Base-by-base conservation (phyloP, 768 basidiomycete species). In the Kockovaella imperatae region DNA sequence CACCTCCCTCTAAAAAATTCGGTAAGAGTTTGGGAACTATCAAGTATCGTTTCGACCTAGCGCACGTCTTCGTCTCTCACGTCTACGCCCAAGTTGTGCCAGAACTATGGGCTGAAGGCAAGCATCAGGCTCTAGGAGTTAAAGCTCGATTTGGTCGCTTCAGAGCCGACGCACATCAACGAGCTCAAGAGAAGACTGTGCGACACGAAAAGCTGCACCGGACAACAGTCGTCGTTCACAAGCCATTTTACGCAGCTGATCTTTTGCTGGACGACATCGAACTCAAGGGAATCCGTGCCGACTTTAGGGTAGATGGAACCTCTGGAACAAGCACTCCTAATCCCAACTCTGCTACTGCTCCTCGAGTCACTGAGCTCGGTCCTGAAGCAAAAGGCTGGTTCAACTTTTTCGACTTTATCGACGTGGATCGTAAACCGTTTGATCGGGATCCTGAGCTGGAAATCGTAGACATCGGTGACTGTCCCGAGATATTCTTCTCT, bases 111-210 rank as follows among this genome's bases (percentile, higher is more conserved):
- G 74, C 75, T 5, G 77, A 82, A 57, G 88, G 89, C 7, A 77
- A 82, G 35, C 83, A 83, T 3, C 79, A 81, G 11, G 83, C 83
- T 69, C 78, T 95, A 29, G 91, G 90, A 3, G 75, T 91, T 54
- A 97, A 96, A 68, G 86, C 80, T 15, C 77, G 82, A 61, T 79
- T 91, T 30, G 81, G 82, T 29, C 79, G 81, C 40, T 81, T 95
- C 64, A 82, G 84, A 54, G 87, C 84, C 36, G 91, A 96, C 64
- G 78, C 91, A 74, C 91, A 96, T 68, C 90, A 95, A 71, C 78
- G 89, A 42, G 83, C 85, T 52, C 84, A 90, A 72, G 87, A 91
- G 73, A 77, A 78, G 6, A 74, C 74, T 1, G 77, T 82, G 1
- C 73, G 76, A 6, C 80, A 81, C n/a, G 74, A 75, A 44, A 71